A percentile compares a stretch with the other conserved stretches of the same genome.
Evolutionary conservation across 148 eudicot species (phyloP).

Genomic region (Polygonum maritimum): DNA sequence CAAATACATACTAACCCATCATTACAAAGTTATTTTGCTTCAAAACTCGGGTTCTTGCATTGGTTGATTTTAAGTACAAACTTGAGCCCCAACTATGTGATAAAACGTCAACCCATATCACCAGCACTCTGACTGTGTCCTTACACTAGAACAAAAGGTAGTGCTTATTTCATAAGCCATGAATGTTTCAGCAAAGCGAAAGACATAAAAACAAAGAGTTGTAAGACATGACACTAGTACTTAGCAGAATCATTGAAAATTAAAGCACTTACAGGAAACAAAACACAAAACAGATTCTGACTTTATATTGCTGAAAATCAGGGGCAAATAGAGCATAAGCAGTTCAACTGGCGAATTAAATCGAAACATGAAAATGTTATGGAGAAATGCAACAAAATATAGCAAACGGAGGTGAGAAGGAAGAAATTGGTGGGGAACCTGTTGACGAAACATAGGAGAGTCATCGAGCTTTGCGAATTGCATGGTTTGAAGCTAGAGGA

Average conservation of each 20-base stretch:
- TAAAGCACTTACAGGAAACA: not conserved
- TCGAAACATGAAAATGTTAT: not conserved
- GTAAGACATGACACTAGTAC: not conserved
- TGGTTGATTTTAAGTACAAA: not conserved
- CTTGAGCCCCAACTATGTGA: not conserved
- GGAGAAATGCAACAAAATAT: not conserved
- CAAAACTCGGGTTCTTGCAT: not conserved
- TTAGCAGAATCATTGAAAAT: not conserved
- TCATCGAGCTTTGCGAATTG: slow-evolving; percentile 93
- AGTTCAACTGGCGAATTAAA: not conserved
- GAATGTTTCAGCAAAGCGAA: not conserved
- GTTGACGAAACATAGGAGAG: slow-evolving; percentile 98
- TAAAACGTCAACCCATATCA: not conserved
- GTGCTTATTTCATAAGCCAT: not conserved
- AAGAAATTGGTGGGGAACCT: slow-evolving; percentile 34
- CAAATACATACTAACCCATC: not conserved
- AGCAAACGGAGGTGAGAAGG: not conserved
- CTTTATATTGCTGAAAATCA: not conserved
- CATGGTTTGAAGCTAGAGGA: slow-evolving; percentile 38
- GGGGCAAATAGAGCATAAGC: not conserved
- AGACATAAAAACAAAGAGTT: not conserved
- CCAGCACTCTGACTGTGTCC: not conserved
- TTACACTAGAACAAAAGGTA: not conserved
- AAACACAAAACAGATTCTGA: not conserved
- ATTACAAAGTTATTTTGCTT: not conserved